A percentile compares a stretch with the other conserved stretches of the same genome.
These are phyloP conservation scores for Diddensiella caesifluorescens DNA, from an alignment of 805 yeast species.

Conservation along the genomic window DNA sequence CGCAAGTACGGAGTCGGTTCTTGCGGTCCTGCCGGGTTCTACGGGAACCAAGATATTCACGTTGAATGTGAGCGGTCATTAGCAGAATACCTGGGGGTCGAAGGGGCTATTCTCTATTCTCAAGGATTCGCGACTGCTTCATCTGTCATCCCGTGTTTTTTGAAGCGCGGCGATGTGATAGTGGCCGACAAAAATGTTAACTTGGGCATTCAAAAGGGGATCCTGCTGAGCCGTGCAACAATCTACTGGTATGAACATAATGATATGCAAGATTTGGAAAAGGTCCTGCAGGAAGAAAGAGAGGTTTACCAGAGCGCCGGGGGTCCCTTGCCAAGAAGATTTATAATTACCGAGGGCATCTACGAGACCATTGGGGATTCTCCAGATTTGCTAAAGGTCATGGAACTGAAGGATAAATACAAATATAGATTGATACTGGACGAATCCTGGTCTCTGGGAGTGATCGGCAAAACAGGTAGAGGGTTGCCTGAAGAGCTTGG, in stretches of 20 bases:
- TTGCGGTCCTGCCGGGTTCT: conserved; percentile 97
- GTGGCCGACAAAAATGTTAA: conserved; percentile 78
- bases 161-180: conserved; percentile 90
- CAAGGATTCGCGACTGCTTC: conserved; percentile 87
- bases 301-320: conserved; percentile 49
- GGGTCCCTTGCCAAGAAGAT: conserved; percentile 80
- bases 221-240: conserved; percentile 78
- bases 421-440: conserved; percentile 85
- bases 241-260: conserved; percentile 83
- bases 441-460: conserved; percentile 83
- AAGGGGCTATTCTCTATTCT: conserved; percentile 78
- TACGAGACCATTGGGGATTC: conserved; percentile 79
- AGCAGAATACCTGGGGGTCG: conserved; percentile 70
- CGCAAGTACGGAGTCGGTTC: conserved; percentile 87
- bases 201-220: conserved; percentile 80
- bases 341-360: conserved; percentile 86
- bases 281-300: conserved; percentile 49
- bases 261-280: conserved; percentile 76
- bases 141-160: conserved; percentile 86
- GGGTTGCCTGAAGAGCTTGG: conserved; percentile 75
- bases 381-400: conserved; percentile 60
- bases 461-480: conserved; percentile 76
- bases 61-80: conserved; percentile 69
- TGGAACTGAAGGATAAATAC: conserved; percentile 70
- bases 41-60: conserved; percentile 92